Conservation (phyloP, 306 rosid species). For the Abrus precatorius region DNA sequence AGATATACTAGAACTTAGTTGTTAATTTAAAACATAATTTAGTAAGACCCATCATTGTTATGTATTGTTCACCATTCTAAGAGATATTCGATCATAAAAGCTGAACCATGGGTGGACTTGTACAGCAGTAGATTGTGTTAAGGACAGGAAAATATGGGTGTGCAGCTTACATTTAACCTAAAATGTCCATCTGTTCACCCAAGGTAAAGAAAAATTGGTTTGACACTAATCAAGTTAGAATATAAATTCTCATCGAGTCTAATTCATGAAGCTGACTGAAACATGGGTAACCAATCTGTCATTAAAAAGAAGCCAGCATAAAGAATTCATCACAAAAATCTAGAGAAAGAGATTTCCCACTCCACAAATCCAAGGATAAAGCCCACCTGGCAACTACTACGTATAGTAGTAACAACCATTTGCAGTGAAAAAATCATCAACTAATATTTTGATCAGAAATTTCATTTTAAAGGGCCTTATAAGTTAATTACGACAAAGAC, state of each 20-base stretch:
- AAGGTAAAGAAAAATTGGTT: too few relatives aligned
- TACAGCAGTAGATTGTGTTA: not conserved
- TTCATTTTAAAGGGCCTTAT: not conserved
- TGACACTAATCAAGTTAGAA: too few relatives aligned
- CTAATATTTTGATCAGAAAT: constrained; percentile 11
- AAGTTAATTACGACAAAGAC: not conserved
- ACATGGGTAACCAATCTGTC: too few relatives aligned
- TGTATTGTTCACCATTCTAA: not conserved
- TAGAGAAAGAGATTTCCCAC: too few relatives aligned
- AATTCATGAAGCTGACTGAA: too few relatives aligned
- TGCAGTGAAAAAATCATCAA: not conserved
- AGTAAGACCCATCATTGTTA: not conserved
- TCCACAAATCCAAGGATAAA: not conserved
- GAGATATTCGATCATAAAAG: constrained; percentile 5
- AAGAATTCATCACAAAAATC: too few relatives aligned
- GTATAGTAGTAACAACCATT: constrained; percentile 3
- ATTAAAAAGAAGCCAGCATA: too few relatives aligned
- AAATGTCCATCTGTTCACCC: not conserved
- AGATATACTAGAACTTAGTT: not conserved
- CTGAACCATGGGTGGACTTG: constrained; percentile 7
- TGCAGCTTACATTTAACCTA: not conserved
- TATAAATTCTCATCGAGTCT: too few relatives aligned
- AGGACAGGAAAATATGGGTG: not conserved
- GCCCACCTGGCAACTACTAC: not conserved
- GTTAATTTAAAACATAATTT: not conserved